These are phyloP conservation scores for Hordeum pubiflorum DNA, from an alignment of 202 grass and related monocot species.

Conservation along the genomic window DNA sequence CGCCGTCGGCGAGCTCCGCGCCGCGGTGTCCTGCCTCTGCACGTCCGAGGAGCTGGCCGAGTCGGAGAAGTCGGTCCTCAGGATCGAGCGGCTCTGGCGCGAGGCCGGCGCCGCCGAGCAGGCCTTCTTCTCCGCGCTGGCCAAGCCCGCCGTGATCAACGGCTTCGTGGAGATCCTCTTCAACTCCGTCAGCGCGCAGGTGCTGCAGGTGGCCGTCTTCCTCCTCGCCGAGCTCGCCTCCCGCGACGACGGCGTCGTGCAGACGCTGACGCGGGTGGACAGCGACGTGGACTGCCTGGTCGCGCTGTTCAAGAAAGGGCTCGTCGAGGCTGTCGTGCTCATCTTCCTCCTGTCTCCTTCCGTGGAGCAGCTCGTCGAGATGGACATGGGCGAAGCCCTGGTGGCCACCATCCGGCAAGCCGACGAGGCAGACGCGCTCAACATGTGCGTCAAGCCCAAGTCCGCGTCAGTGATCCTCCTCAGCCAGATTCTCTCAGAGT, in stretches of 20 bases:
- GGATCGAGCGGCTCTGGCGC: slow-evolving; percentile 42
- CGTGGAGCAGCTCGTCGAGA: slow-evolving; percentile 44
- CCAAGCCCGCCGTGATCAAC: slow-evolving; percentile 42
- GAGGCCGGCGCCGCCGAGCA: slow-evolving; percentile 13
- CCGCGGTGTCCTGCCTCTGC: slow-evolving; percentile 48
- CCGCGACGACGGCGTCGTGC: slow-evolving; percentile 43
- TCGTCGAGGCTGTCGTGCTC: slow-evolving; percentile 44
- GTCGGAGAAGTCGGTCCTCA: slow-evolving; percentile 44
- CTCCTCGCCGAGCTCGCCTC: slow-evolving; percentile 54
- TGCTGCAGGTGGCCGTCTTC: slow-evolving; percentile 43
- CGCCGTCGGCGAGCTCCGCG: slow-evolving; percentile 32
- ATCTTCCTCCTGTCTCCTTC: slow-evolving; percentile 40
- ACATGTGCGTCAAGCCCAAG: slow-evolving; percentile 56
- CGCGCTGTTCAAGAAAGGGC: slow-evolving; percentile 63
- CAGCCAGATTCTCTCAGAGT: slow-evolving; percentile 30
- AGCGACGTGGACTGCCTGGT: slow-evolving; percentile 62
- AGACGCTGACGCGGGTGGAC: slow-evolving; percentile 59
- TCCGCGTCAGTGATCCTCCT: slow-evolving; percentile 51
- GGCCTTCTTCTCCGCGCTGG: slow-evolving; percentile 5
- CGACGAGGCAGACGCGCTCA: slow-evolving; percentile 17
- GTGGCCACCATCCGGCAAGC: slow-evolving; percentile 32
- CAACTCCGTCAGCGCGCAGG: slow-evolving; percentile 43
- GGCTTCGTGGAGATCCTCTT: slow-evolving; percentile 66
- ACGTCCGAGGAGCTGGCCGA: slow-evolving; percentile 49
- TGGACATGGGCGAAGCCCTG: slow-evolving; percentile 52